These are phyloP conservation scores for Ustilago tritici DNA, from an alignment of 1,284 basidiomycete species.

Conservation along the genomic window DNA sequence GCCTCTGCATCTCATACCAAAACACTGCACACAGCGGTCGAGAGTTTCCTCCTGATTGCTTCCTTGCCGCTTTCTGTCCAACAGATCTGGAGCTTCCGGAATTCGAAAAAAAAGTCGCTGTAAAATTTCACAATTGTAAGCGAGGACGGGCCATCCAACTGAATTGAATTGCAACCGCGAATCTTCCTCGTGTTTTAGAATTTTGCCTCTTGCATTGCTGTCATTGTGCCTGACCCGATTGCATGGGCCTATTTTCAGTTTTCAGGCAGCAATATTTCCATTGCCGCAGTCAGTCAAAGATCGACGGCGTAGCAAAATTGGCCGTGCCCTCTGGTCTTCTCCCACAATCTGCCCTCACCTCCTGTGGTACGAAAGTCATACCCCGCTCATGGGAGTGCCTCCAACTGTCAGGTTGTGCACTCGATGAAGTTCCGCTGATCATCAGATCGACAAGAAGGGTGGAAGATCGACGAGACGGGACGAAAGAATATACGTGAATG, in stretches of 20 bases:
- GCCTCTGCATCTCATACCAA: constrained; percentile 4
- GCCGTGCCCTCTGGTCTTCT: not conserved
- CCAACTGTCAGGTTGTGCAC: not conserved
- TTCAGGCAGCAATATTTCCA: not conserved
- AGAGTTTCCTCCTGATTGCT: no score
- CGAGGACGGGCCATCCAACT: not conserved
- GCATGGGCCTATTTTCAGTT: not conserved
- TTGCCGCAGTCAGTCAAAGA: constrained; percentile 1
- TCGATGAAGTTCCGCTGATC: not conserved
- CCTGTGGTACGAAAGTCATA: not conserved
- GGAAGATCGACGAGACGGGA: not conserved
- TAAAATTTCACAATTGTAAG: not conserved
- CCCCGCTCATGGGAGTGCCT: not conserved
- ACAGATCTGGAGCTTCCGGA: no score
- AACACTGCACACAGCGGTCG: not conserved
- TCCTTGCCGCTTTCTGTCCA: no score
- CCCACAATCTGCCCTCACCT: not conserved
- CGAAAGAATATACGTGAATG: not conserved
- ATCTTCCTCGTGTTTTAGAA: no score
- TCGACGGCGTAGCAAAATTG: not conserved
- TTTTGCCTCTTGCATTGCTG: not conserved
- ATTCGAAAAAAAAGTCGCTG: not conserved
- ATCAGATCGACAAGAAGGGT: not conserved
- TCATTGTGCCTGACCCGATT: not conserved
- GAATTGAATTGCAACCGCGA: not conserved